phyloP scores from a whole-genome alignment of 2,329 filamentous ascomycete genomes.

The Fusarium pilosicola region DNA sequence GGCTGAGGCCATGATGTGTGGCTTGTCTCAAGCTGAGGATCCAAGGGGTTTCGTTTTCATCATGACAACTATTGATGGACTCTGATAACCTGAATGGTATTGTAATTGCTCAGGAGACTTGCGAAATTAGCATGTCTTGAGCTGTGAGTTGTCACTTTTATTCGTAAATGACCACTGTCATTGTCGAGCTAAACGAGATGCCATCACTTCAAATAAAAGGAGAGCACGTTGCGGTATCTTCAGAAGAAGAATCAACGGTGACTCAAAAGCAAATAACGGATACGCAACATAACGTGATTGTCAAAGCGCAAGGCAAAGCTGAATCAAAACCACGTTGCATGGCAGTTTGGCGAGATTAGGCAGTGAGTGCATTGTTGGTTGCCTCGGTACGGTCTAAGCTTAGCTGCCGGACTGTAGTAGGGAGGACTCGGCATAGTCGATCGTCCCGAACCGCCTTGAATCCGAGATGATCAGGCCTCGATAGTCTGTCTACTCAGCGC shows the following conservation, averaged over 20 bases:
- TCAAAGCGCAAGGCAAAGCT: conserved; percentile 6
- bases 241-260: neutral
- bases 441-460: conserved; percentile 31
- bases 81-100: neutral
- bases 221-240: neutral
- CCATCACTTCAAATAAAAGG: neutral
- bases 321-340: conserved; percentile 30
- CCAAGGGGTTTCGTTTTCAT: neutral
- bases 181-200: neutral
- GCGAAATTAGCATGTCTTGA: neutral
- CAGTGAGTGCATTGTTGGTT: neutral
- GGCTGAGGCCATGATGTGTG: conserved; percentile 35
- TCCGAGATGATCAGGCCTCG: neutral
- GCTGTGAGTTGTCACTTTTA: neutral
- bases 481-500: neutral
- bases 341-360: conserved; percentile 35
- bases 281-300: conserved; percentile 7
- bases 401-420: neutral
- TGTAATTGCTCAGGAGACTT: neutral
- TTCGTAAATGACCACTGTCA: neutral
- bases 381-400: conserved; percentile 14
- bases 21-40: conserved; percentile 1
- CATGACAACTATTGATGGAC: neutral
- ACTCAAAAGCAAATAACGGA: neutral
- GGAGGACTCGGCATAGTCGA: conserved; percentile 30